Evolutionary conservation across 2,329 filamentous ascomycete species (phyloP).

Genomic region (Aspergillus sclerotialis): DNA sequence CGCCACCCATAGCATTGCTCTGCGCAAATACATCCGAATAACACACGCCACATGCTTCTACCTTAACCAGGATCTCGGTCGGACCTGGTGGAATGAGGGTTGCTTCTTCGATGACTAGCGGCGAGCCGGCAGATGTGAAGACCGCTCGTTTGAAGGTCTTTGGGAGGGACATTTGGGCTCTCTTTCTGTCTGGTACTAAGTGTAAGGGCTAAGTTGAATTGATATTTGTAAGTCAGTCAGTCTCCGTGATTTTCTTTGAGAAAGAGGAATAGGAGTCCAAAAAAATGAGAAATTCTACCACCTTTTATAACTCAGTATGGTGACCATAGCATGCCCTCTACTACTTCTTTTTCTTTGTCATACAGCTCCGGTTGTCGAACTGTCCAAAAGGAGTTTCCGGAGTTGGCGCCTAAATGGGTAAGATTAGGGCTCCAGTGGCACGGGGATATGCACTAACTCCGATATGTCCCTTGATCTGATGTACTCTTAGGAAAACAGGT

Average conservation of each 20-base stretch:
- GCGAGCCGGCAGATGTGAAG: constrained; percentile 46
- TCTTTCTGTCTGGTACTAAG: neutral
- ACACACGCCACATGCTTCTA: constrained; percentile 66
- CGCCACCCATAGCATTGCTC: constrained; percentile 45
- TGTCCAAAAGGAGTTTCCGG: neutral
- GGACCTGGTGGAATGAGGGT: constrained; percentile 50
- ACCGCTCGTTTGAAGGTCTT: constrained; percentile 62
- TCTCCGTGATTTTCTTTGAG: neutral
- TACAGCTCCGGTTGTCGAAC: too few relatives aligned
- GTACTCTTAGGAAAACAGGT: too few relatives aligned
- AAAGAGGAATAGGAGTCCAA: too few relatives aligned
- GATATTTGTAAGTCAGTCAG: neutral
- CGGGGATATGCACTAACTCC: neutral
- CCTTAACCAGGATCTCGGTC: constrained; percentile 61
- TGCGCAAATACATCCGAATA: constrained; percentile 52
- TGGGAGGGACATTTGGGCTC: constrained; percentile 41
- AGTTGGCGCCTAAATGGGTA: neutral
- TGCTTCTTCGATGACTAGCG: constrained; percentile 54
- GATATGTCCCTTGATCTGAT: neutral
- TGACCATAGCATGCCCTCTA: neutral
- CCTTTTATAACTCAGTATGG: neutral
- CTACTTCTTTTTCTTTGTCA: neutral
- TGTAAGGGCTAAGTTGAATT: neutral
- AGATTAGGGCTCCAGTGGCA: too few relatives aligned
- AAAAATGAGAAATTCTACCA: too few relatives aligned